Percentiles rank a stretch among this genome's conserved stretches.
These are phyloP conservation scores for Astrephomene gubernaculifera DNA, from an alignment of 139 green algal species.

Conservation along the genomic window DNA sequence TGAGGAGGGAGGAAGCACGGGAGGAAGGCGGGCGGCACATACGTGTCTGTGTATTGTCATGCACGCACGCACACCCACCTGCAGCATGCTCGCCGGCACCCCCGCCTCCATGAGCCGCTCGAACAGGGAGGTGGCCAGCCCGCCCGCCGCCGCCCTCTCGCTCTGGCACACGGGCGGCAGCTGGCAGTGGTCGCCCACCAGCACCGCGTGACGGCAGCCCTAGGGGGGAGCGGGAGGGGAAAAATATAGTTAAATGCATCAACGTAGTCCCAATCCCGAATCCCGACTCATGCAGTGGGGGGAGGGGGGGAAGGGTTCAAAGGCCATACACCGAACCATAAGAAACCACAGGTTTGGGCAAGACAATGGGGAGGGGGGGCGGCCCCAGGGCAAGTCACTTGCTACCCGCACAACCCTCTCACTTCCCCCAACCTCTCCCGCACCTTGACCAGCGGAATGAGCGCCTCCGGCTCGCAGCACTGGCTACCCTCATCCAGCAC, in stretches of 20 bases:
- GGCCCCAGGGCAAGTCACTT: background rate
- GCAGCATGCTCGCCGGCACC: slow-evolving; percentile 64
- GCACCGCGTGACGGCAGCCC: slow-evolving; percentile 58
- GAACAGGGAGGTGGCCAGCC: slow-evolving; percentile 79
- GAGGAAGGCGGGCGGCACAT: background rate
- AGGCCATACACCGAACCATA: too few species aligned
- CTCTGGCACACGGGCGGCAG: slow-evolving; percentile 82
- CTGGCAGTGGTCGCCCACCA: slow-evolving; percentile 90
- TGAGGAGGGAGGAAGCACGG: too few species aligned
- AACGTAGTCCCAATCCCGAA: too few species aligned
- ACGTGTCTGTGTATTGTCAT: background rate
- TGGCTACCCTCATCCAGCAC: slow-evolving; percentile 58
- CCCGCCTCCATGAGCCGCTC: slow-evolving; percentile 69
- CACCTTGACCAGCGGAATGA: slow-evolving; percentile 53
- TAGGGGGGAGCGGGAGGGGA: background rate
- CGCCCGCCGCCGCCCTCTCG: slow-evolving; percentile 38
- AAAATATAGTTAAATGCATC: too few species aligned
- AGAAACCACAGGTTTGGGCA: too few species aligned
- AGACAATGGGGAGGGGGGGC: background rate
- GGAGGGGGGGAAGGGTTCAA: background rate
- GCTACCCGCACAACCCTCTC: background rate
- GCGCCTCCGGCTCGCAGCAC: slow-evolving; percentile 49
- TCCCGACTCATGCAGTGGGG: background rate
- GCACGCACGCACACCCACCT: slow-evolving; percentile 23
- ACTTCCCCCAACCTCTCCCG: background rate